Evolutionary conservation across 148 eudicot genomes (phyloP).

Genomic region (Gaultheria prostrata): DNA sequence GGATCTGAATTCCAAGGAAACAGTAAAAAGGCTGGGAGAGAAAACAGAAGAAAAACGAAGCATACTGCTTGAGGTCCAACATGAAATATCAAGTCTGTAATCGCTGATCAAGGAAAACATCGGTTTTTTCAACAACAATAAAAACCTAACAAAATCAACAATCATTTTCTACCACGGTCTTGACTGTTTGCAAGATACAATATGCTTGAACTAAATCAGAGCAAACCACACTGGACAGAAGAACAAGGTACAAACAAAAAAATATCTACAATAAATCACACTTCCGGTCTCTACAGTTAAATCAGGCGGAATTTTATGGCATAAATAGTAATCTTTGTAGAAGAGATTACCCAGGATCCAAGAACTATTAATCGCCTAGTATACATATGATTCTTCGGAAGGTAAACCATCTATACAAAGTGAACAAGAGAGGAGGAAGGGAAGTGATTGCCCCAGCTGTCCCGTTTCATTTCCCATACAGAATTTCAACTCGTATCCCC

Average conservation of each 20-base stretch:
- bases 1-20: not conserved
- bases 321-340: not conserved
- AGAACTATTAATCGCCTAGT: not conserved
- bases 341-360: not conserved
- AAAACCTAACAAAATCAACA: not conserved
- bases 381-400: conserved; percentile 4
- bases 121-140: not conserved
- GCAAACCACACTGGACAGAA: conserved; percentile 11
- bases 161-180: not conserved
- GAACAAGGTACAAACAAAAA: conserved; percentile 12
- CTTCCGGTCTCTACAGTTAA: not conserved
- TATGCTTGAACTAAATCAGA: not conserved
- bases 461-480: not conserved
- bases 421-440: not conserved
- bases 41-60: no score
- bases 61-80: not conserved
- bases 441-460: not conserved
- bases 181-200: not conserved
- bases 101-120: not conserved
- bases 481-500: conserved; percentile 3
- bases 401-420: conserved; percentile 13
- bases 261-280: not conserved
- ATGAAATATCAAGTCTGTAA: not conserved
- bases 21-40: not conserved
- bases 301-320: not conserved